Percentiles rank a stretch among this genome's conserved stretches.
phyloP scores from a whole-genome alignment of 768 basidiomycete species.

The Boletus rubroflammeus region DNA sequence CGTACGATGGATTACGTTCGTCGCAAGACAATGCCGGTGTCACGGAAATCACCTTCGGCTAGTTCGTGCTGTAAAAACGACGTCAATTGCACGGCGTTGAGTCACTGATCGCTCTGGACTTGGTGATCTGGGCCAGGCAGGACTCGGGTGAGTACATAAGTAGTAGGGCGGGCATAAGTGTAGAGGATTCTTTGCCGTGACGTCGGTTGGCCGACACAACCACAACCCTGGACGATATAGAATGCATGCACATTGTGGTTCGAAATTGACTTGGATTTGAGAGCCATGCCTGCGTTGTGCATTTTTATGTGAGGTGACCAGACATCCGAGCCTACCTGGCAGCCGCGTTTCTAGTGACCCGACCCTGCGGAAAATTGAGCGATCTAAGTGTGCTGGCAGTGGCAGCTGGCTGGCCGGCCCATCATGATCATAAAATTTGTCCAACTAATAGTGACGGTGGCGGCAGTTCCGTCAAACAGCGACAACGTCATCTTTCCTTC shows the following conservation, averaged over 20 bases:
- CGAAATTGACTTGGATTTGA: background rate
- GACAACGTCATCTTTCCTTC: background rate
- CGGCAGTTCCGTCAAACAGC: too few relatives aligned
- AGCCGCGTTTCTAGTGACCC: background rate
- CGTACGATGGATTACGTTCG: conserved; percentile 2
- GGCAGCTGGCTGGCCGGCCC: too few relatives aligned
- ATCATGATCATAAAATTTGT: too few relatives aligned
- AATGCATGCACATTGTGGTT: background rate
- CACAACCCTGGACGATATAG: background rate
- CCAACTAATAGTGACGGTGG: too few relatives aligned
- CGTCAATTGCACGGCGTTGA: background rate
- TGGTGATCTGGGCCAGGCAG: background rate
- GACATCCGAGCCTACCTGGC: too few relatives aligned
- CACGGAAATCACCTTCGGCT: background rate
- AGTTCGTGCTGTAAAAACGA: background rate
- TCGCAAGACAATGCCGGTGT: background rate
- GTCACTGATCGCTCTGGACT: background rate
- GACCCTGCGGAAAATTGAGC: background rate
- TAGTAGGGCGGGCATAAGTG: too few relatives aligned
- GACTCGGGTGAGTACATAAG: too few relatives aligned
- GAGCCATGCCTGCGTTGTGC: background rate
- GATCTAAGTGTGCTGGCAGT: background rate
- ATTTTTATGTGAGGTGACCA: background rate
- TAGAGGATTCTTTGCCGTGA: background rate
- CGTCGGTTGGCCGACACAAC: background rate